Conservation (phyloP, 1,284 basidiomycete species). For the Ceratobasidium sp. region DNA sequence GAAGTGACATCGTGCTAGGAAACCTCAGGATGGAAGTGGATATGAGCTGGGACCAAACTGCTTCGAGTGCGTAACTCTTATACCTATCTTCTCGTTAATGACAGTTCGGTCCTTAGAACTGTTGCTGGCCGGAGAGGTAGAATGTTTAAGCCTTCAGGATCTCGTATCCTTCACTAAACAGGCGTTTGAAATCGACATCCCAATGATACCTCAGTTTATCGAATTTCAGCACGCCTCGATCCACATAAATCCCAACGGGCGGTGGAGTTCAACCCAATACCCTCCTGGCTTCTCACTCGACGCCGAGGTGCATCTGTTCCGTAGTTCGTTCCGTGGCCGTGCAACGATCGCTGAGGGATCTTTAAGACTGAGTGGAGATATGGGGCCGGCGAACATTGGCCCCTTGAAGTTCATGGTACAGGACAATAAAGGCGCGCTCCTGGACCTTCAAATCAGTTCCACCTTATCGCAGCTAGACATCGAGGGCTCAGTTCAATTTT, state of each 20-base stretch:
- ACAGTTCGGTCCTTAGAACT: too few relatives aligned
- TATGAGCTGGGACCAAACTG: too few relatives aligned
- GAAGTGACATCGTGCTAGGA: too few relatives aligned
- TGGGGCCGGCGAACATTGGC: not conserved
- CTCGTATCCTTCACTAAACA: too few relatives aligned
- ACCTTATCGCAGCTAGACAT: not conserved
- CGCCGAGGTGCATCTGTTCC: not conserved
- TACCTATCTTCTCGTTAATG: too few relatives aligned
- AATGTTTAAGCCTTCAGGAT: too few relatives aligned
- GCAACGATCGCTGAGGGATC: not conserved
- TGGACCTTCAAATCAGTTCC: not conserved
- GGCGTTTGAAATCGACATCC: too few relatives aligned
- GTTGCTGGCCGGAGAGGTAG: too few relatives aligned
- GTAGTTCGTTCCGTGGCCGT: not conserved
- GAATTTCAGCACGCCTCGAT: not conserved
- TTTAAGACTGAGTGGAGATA: not conserved
- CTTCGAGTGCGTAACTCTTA: too few relatives aligned
- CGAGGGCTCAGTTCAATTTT: not conserved
- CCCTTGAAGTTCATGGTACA: not conserved
- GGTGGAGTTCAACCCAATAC: not conserved
- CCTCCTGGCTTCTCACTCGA: slow-evolving; percentile 4
- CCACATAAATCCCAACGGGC: slow-evolving; percentile 2
- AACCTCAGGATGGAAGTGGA: too few relatives aligned
- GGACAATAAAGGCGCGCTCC: not conserved
- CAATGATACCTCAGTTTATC: slow-evolving; percentile 4